These are phyloP conservation scores for Populus pruinosa DNA, from an alignment of 345 rosid genomes.

Conservation along the genomic window DNA sequence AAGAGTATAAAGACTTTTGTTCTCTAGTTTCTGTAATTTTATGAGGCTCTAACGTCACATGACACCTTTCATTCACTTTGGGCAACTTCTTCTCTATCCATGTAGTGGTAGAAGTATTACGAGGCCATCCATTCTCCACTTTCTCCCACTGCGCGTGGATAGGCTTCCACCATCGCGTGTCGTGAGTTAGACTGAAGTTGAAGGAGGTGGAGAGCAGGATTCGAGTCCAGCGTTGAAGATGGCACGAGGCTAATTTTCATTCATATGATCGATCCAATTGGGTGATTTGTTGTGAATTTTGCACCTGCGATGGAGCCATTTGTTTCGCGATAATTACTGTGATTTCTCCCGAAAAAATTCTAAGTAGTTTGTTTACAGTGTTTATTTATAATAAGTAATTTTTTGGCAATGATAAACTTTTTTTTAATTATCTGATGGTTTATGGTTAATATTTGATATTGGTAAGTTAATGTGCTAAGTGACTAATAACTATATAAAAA, in stretches of 20 bases:
- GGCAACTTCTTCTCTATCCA: constrained; percentile 1
- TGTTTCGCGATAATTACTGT: neutral
- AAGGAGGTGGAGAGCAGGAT: neutral
- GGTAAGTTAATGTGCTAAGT: too few relatives aligned
- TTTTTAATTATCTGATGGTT: too few relatives aligned
- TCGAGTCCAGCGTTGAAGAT: neutral
- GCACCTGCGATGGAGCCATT: neutral
- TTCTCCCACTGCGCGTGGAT: constrained; percentile 2
- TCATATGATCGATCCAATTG: neutral
- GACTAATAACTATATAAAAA: too few relatives aligned
- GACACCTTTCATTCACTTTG: constrained; percentile 22
- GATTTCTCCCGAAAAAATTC: too few relatives aligned
- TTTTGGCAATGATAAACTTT: too few relatives aligned
- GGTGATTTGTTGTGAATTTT: neutral
- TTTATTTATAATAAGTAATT: too few relatives aligned
- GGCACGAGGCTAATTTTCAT: neutral
- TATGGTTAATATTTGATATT: too few relatives aligned
- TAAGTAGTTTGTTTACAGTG: too few relatives aligned
- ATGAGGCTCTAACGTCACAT: constrained; percentile 34
- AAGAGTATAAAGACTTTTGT: constrained; percentile 28
- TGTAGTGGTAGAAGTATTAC: neutral
- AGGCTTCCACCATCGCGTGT: neutral
- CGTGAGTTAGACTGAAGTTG: neutral
- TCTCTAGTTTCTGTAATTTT: constrained; percentile 34
- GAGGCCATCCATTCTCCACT: neutral